A percentile compares a stretch with the other conserved stretches of the same genome.
These are phyloP conservation scores for Brasenia schreberi DNA, from an alignment of 164 flowering plant genomes.

Conservation along the genomic window DNA sequence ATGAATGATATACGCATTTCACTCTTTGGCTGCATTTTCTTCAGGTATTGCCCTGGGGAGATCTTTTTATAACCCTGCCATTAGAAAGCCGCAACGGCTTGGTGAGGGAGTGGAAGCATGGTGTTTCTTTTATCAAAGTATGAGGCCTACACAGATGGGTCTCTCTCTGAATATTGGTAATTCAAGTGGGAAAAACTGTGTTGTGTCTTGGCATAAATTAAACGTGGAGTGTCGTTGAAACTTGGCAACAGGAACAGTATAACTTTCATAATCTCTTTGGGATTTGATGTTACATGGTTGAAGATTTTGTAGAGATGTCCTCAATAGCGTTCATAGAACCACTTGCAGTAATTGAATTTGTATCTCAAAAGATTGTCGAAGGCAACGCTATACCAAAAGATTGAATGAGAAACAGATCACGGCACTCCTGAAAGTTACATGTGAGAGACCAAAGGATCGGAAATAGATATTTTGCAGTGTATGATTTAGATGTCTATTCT, in stretches of 20 bases:
- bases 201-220: neutral
- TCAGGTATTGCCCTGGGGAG: constrained; percentile 69
- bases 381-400: constrained; percentile 72
- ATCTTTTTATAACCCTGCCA: constrained; percentile 75
- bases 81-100: constrained; percentile 59
- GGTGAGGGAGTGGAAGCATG: constrained; percentile 89
- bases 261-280: neutral
- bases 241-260: no score
- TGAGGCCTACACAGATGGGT: constrained; percentile 96
- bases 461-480: constrained; percentile 57
- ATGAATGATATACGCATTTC: neutral
- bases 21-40: constrained; percentile 5
- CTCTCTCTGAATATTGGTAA: constrained; percentile 81
- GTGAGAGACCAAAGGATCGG: constrained; percentile 70
- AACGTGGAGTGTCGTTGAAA: no score
- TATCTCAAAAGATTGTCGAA: constrained; percentile 68
- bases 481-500: neutral
- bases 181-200: neutral
- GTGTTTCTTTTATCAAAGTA: constrained; percentile 96
- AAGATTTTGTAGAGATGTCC: constrained; percentile 44
- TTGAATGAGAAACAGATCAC: constrained; percentile 78
- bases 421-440: constrained; percentile 63
- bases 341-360: constrained; percentile 70
- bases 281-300: constrained; percentile 5
- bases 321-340: constrained; percentile 73